A percentile compares a stretch with the other conserved stretches of the same genome.
Conservation (phyloP, 805 yeast genomes). For the Clavispora phyllophila region DNA sequence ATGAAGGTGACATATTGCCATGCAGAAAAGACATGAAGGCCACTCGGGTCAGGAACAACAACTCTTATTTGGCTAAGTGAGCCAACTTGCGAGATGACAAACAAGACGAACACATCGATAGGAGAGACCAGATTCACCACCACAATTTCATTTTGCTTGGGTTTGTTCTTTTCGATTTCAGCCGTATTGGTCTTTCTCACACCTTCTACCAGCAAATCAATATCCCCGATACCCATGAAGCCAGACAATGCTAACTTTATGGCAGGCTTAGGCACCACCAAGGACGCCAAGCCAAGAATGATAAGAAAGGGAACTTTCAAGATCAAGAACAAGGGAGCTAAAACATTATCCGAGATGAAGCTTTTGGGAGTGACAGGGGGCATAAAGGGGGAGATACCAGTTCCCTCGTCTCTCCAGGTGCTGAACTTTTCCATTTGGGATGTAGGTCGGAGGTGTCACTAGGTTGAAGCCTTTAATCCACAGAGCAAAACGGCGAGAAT, state of each 20-base stretch:
- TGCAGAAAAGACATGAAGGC: conserved; percentile 24
- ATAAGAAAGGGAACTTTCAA: conserved; percentile 28
- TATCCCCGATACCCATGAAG: conserved; percentile 33
- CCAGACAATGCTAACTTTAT: conserved; percentile 15
- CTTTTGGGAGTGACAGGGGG: conserved; percentile 40
- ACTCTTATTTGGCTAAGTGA: conserved; percentile 22
- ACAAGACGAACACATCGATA: conserved; percentile 44
- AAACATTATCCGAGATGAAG: conserved; percentile 6
- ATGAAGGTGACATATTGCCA: conserved; percentile 26
- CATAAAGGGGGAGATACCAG: conserved; percentile 89
- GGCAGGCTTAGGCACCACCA: conserved; percentile 16
- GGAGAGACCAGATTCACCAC: conserved; percentile 59
- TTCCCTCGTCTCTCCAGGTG: conserved; percentile 81
- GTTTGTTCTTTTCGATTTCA: conserved; percentile 28
- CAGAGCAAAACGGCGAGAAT: background rate
- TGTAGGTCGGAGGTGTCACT: background rate
- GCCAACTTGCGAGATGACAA: conserved; percentile 21
- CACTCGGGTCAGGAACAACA: conserved; percentile 36
- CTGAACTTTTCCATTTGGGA: conserved; percentile 43
- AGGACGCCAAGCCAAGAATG: conserved; percentile 13
- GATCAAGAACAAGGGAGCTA: conserved; percentile 11
- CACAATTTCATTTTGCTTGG: conserved; percentile 43
- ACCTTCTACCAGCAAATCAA: conserved; percentile 44
- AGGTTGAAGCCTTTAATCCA: no score
- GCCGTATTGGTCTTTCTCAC: conserved; percentile 39